Evolutionary conservation across 2,329 filamentous ascomycete species (phyloP), one percentile per base, ranked within the genome.

Genomic region (Pseudofabraea citricarpa): DNA sequence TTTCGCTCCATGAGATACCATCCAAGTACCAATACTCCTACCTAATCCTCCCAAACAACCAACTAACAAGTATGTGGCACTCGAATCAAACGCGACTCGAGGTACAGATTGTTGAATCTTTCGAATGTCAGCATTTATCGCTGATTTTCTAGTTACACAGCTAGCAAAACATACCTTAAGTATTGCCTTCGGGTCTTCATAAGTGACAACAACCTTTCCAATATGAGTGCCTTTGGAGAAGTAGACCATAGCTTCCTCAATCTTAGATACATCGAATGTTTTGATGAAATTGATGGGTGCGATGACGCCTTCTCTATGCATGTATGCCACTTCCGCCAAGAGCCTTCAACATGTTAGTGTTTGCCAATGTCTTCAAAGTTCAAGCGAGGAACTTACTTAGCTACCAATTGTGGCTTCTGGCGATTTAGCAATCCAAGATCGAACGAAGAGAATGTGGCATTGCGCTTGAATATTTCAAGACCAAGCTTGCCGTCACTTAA

Each of bases 371-470:
- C n/a, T n/a, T n/a, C n/a, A n/a, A n/a, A n/a, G n/a, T n/a, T n/a
- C n/a, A n/a, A n/a, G n/a, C n/a, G n/a, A n/a, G n/a, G n/a, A n/a
- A n/a, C n/a, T n/a, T n/a, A n/a, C n/a, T n/a, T n/a, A n/a, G n/a
- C n/a, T n/a, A n/a, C n/a, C n/a, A n/a, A n/a, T n/a, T n/a, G n/a
- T 8, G 24, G 24, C 8, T 40, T 24, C 6, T 15, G 23, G 18
- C 31, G 22, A n/a, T 29, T 18, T 19, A 41, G 9, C 13, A 35
- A 18, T 12, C 39, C 29, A 35, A 37, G 22, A 26, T 43, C 41
- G 26, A 43, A 27, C 9, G 41, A 36, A 9, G 23, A 12, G 22
- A 37, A 43, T 12, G 13, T 38, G 16, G 36, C 41, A 15, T 18
- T 39, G 18, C 26, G 23, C 13, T 39, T n/a, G 41, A 44, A 40